phyloP scores from a whole-genome alignment of 495 filamentous ascomycete species.

The Penicillium cinerascens region DNA sequence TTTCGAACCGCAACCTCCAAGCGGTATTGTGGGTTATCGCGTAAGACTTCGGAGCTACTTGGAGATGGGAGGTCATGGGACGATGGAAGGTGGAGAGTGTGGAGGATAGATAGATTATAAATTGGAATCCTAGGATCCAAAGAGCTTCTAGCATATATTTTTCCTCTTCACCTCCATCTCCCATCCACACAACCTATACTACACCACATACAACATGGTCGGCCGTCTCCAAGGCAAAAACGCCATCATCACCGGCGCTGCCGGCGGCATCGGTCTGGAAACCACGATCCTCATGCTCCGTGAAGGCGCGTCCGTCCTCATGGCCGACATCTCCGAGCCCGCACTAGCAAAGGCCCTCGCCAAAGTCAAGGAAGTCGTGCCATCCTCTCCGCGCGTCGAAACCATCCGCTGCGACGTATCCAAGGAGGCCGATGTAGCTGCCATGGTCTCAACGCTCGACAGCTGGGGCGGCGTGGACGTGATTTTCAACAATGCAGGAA shows the following conservation, averaged over 20 bases:
- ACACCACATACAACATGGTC: slow-evolving; percentile 20
- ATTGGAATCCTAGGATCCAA: not conserved
- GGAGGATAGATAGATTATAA: not conserved
- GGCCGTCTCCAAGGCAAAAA: slow-evolving; percentile 82
- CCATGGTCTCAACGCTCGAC: slow-evolving; percentile 63
- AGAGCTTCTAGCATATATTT: too few species aligned
- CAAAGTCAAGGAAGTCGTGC: slow-evolving; percentile 67
- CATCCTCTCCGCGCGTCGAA: slow-evolving; percentile 45
- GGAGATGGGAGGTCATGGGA: not conserved
- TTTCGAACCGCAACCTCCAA: not conserved
- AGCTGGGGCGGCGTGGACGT: slow-evolving; percentile 86
- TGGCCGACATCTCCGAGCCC: slow-evolving; percentile 74
- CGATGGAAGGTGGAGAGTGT: not conserved
- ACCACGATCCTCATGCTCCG: slow-evolving; percentile 85
- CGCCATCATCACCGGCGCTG: slow-evolving; percentile 84
- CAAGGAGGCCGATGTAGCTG: slow-evolving; percentile 69
- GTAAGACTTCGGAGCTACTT: too few species aligned
- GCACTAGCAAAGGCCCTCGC: slow-evolving; percentile 64
- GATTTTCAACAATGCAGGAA: slow-evolving; percentile 98
- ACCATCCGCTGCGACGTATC: slow-evolving; percentile 46
- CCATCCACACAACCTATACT: not conserved
- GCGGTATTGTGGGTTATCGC: not conserved
- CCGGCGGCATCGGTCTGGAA: slow-evolving; percentile 72
- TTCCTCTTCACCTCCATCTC: not conserved
- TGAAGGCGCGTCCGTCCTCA: slow-evolving; percentile 81